These are phyloP conservation scores for Nicotiana undulata DNA, from an alignment of 257 asterid genomes.

Conservation along the genomic window DNA sequence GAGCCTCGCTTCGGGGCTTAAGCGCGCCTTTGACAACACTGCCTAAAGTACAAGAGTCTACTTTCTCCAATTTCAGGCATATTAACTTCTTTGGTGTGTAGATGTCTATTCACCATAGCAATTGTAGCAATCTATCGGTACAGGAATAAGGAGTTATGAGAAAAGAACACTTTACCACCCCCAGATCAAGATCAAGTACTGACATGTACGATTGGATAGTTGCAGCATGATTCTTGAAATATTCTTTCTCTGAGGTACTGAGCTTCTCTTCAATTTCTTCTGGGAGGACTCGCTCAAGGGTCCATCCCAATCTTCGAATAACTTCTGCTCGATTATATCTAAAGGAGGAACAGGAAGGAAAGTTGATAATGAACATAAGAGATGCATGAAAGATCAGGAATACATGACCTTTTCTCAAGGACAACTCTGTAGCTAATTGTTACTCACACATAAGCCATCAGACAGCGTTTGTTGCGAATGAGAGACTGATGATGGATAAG, in stretches of 20 bases:
- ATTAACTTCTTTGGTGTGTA: not conserved
- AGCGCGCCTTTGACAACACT: too few species aligned
- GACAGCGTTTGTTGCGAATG: conserved; percentile 85
- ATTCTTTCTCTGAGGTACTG: conserved; percentile 55
- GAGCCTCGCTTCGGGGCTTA: too few species aligned
- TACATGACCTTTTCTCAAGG: not conserved
- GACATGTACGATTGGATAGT: conserved; percentile 59
- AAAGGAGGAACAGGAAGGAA: conserved; percentile 1
- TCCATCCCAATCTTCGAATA: conserved; percentile 69
- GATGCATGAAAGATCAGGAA: not conserved
- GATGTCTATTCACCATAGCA: not conserved
- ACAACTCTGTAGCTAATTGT: not conserved
- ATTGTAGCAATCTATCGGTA: not conserved
- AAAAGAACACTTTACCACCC: conserved; percentile 56
- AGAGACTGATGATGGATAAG: conserved; percentile 82
- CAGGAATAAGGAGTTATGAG: not conserved
- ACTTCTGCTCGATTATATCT: conserved; percentile 85
- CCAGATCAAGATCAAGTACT: conserved; percentile 63
- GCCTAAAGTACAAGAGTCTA: not conserved
- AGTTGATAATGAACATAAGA: not conserved
- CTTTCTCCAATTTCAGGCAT: not conserved
- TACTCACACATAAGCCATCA: conserved; percentile 86
- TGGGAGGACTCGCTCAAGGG: conserved; percentile 71
- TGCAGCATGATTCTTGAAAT: conserved; percentile 63
- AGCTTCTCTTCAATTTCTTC: conserved; percentile 80